These are phyloP conservation scores for Suillus tomentosus DNA, from an alignment of 768 basidiomycete genomes.

Conservation along the genomic window DNA sequence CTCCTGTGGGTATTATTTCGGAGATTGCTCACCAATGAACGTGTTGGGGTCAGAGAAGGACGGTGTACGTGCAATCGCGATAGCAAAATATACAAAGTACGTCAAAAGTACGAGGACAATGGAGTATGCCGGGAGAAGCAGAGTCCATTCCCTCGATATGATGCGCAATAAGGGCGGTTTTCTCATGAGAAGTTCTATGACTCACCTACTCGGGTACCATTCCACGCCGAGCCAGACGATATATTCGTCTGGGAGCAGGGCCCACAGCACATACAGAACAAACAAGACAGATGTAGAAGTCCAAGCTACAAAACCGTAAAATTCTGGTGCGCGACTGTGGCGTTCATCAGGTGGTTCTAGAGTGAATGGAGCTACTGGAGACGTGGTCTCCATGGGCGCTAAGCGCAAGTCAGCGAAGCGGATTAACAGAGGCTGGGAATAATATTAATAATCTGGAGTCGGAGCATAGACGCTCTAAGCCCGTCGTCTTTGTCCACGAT, in stretches of 20 bases:
- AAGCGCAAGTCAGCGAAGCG: neutral
- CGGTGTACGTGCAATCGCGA: constrained; percentile 74
- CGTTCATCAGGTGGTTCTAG: constrained; percentile 41
- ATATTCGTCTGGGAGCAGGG: constrained; percentile 70
- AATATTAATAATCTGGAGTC: neutral
- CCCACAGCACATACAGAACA: constrained; percentile 76
- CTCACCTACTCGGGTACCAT: constrained; percentile 89
- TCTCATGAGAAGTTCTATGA: constrained; percentile 5
- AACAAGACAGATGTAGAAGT: constrained; percentile 74
- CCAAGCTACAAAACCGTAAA: constrained; percentile 91
- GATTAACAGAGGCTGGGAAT: neutral
- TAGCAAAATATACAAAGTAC: constrained; percentile 74
- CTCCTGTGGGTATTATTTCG: constrained; percentile 16
- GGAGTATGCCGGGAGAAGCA: constrained; percentile 79
- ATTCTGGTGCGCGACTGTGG: constrained; percentile 76
- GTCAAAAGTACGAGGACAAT: constrained; percentile 70
- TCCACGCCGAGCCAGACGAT: constrained; percentile 66
- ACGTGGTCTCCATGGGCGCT: constrained; percentile 37
- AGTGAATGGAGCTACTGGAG: constrained; percentile 48
- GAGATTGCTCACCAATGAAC: constrained; percentile 57
- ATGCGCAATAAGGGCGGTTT: constrained; percentile 9
- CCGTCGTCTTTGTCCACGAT: constrained; percentile 16
- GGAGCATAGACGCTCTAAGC: neutral
- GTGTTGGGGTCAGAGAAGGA: constrained; percentile 64
- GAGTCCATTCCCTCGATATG: constrained; percentile 75